These are phyloP conservation scores for Plasmodium sp. DNA, from an alignment of 169 alveolate species.

Conservation along the genomic window DNA sequence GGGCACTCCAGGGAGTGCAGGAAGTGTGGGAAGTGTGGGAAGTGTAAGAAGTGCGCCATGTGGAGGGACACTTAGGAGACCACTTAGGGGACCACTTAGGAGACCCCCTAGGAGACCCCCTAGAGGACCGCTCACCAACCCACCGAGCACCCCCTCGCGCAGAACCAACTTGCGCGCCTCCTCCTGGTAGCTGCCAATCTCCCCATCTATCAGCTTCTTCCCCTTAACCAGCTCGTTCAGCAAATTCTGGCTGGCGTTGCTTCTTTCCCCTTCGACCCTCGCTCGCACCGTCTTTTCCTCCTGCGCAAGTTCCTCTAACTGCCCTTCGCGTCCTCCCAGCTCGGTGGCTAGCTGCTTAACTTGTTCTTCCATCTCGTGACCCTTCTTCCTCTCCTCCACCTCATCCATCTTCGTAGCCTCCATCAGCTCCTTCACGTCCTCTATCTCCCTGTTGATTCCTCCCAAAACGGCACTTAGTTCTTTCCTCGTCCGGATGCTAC, in stretches of 20 bases:
- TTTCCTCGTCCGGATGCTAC: constrained; percentile 3
- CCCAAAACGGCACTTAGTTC: constrained; percentile 11
- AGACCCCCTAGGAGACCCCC: not conserved
- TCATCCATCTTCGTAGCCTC: not conserved
- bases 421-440: not conserved
- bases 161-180: constrained; percentile 29
- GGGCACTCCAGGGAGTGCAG: not conserved
- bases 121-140: not conserved
- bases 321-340: not conserved
- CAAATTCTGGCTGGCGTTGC: constrained; percentile 4
- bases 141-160: constrained; percentile 1
- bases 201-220: constrained; percentile 28
- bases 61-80: no score
- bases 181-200: constrained; percentile 37
- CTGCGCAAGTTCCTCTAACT: not conserved
- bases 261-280: constrained; percentile 19
- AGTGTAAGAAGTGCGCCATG: not conserved
- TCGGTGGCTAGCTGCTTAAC: not conserved
- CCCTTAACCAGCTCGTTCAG: constrained; percentile 28
- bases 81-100: no score
- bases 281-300: not conserved
- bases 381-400: constrained; percentile 6
- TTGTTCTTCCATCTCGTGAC: not conserved
- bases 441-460: not conserved
- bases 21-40: no score